A percentile compares a stretch with the other conserved stretches of the same genome.
Conservation (phyloP, 345 rosid species). For the Salix dunnii region DNA sequence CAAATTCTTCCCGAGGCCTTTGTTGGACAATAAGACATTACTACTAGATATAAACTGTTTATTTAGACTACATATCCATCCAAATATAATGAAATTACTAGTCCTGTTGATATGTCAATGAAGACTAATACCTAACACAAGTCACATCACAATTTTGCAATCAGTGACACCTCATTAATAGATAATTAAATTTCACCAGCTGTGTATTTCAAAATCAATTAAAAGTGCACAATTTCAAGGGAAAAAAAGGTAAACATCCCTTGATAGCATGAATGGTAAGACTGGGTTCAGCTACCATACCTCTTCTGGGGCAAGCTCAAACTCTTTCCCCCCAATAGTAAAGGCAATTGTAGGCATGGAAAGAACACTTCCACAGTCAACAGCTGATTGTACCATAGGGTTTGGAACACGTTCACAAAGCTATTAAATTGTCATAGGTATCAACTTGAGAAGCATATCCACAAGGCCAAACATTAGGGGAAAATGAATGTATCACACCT, state of each 20-base stretch:
- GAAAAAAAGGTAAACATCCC: not conserved
- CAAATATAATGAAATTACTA: not conserved
- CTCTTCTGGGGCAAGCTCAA: slow-evolving; percentile 24
- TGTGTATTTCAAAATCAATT: not conserved
- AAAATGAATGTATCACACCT: not conserved
- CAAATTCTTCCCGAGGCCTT: not conserved
- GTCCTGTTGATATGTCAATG: not conserved
- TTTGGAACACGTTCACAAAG: slow-evolving; percentile 29
- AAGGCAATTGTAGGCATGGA: slow-evolving; percentile 27
- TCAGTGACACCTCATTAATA: not conserved
- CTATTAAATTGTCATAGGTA: not conserved
- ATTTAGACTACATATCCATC: not conserved
- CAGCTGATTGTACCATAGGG: slow-evolving; percentile 24
- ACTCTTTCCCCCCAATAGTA: slow-evolving; percentile 23
- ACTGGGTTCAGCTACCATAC: slow-evolving; percentile 5
- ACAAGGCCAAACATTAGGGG: not conserved
- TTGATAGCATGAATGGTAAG: not conserved
- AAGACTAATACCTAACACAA: not conserved
- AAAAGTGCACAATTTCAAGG: not conserved
- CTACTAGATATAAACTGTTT: not conserved
- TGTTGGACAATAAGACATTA: not conserved
- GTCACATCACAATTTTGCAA: not conserved
- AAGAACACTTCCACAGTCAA: slow-evolving; percentile 25
- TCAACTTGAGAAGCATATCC: not conserved
- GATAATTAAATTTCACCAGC: not conserved